These are phyloP conservation scores for Cryomyces minteri DNA, from an alignment of 495 filamentous ascomycete genomes.

Conservation along the genomic window DNA sequence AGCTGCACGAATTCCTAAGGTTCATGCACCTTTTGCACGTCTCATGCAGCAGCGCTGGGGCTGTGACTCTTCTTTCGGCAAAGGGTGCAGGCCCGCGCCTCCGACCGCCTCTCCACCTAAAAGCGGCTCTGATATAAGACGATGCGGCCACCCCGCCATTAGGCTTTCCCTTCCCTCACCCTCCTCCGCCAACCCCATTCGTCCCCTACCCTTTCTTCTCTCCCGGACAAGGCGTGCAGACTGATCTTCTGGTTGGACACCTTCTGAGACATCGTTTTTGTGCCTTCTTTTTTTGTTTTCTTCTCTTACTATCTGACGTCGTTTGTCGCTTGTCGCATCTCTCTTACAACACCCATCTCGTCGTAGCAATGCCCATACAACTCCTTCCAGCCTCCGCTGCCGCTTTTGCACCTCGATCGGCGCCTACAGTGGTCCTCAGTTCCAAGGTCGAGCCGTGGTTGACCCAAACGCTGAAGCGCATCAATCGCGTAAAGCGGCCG, in stretches of 20 bases:
- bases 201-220: slow-evolving; percentile 19
- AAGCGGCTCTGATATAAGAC: slow-evolving; percentile 3
- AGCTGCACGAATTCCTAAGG: background rate
- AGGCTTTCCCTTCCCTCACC: slow-evolving; percentile 13
- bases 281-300: slow-evolving; percentile 29
- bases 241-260: slow-evolving; percentile 40
- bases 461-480: slow-evolving; percentile 88
- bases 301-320: slow-evolving; percentile 19
- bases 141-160: slow-evolving; percentile 7
- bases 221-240: slow-evolving; percentile 28
- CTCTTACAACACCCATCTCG: slow-evolving; percentile 20
- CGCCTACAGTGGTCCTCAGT: slow-evolving; percentile 89
- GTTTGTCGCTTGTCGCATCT: slow-evolving; percentile 19
- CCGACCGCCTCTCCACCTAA: slow-evolving; percentile 12
- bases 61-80: slow-evolving; percentile 6
- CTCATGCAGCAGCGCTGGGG: slow-evolving; percentile 1
- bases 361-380: slow-evolving; percentile 66
- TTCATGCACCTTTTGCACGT: background rate
- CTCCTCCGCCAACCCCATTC: slow-evolving; percentile 19
- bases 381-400: slow-evolving; percentile 89
- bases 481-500: slow-evolving; percentile 93
- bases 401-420: slow-evolving; percentile 85
- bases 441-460: slow-evolving; percentile 95
- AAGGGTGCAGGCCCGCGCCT: slow-evolving; percentile 5
- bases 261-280: slow-evolving; percentile 8